phyloP scores from a whole-genome alignment of 2,329 filamentous ascomycete genomes.

The Passalora sequoiae region DNA sequence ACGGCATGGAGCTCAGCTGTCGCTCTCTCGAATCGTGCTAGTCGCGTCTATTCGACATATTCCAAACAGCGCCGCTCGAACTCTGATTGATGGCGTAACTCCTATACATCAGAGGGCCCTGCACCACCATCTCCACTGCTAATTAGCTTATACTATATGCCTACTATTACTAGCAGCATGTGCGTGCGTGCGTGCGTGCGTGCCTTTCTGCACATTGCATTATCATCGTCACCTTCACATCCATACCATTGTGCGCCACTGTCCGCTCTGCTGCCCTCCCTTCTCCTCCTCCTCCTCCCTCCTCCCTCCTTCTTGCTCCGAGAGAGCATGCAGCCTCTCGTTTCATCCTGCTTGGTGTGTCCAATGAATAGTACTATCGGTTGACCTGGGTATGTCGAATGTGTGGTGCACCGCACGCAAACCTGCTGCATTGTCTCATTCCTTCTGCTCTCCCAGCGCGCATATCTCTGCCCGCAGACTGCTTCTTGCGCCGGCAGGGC shows the following conservation, averaged over 20 bases:
- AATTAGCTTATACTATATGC: constrained; percentile 9
- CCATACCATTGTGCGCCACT: no score
- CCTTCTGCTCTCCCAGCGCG: no score
- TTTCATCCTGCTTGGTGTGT: constrained; percentile 8
- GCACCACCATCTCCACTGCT: constrained; percentile 11
- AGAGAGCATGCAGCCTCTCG: constrained; percentile 7
- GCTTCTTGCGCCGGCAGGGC: no score
- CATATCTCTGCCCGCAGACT: no score
- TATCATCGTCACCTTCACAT: no score
- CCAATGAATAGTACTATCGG: constrained; percentile 9
- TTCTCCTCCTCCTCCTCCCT: no score
- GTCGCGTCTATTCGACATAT: constrained; percentile 9
- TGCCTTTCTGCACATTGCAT: no score
- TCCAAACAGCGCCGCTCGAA: constrained; percentile 10
- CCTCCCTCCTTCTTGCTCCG: no score
- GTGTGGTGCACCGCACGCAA: background rate
- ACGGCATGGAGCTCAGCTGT: background rate
- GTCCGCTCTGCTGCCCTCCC: background rate
- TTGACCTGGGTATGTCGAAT: constrained; percentile 9
- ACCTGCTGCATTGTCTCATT: constrained; percentile 3
- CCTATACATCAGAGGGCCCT: constrained; percentile 13
- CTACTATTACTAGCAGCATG: constrained; percentile 8
- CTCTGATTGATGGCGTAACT: constrained; percentile 10
- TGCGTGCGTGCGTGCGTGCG: constrained; percentile 3
- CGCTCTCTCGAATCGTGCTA: constrained; percentile 3